Evolutionary conservation across 2,329 filamentous ascomycete genomes (phyloP).

Genomic region (Nigrospora oryzae): DNA sequence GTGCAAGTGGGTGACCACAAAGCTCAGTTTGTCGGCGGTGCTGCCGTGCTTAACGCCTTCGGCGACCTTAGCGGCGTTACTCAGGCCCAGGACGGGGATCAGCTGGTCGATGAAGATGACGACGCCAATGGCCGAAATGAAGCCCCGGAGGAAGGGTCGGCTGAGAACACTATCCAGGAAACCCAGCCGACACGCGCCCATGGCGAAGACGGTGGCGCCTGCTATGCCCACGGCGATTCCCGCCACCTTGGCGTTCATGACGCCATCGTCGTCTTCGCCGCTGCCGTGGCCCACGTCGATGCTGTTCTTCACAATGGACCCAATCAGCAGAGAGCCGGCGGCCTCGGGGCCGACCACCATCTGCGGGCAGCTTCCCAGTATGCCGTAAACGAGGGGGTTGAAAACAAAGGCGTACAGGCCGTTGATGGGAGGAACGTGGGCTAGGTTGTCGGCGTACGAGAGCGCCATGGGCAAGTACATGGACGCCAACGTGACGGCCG

Average conservation of each 20-base stretch:
- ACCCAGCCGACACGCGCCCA: slow-evolving; percentile 76
- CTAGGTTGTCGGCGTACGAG: slow-evolving; percentile 85
- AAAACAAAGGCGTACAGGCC: slow-evolving; percentile 92
- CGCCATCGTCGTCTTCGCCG: slow-evolving; percentile 46
- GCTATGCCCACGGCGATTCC: slow-evolving; percentile 84
- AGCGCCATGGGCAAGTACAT: slow-evolving; percentile 98
- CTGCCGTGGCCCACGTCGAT: slow-evolving; percentile 59
- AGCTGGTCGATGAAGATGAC: slow-evolving; percentile 94
- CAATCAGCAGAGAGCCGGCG: slow-evolving; percentile 82
- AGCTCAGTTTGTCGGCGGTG: slow-evolving; percentile 76
- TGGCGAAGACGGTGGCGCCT: slow-evolving; percentile 79
- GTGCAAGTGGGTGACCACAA: slow-evolving; percentile 60
- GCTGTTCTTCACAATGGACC: slow-evolving; percentile 72
- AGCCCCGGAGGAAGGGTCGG: slow-evolving; percentile 83
- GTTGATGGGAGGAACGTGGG: slow-evolving; percentile 86
- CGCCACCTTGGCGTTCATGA: slow-evolving; percentile 71
- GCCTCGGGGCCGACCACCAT: slow-evolving; percentile 95
- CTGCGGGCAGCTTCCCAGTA: slow-evolving; percentile 84
- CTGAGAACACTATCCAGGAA: slow-evolving; percentile 94
- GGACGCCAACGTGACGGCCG: slow-evolving; percentile 92
- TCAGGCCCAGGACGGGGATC: slow-evolving; percentile 80
- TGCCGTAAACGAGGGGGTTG: slow-evolving; percentile 82
- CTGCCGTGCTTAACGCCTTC: slow-evolving; percentile 71
- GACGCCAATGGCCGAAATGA: slow-evolving; percentile 94
- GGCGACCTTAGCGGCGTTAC: slow-evolving; percentile 50